Conservation (phyloP, 306 rosid genomes). For the Ormosia semicastrata region DNA sequence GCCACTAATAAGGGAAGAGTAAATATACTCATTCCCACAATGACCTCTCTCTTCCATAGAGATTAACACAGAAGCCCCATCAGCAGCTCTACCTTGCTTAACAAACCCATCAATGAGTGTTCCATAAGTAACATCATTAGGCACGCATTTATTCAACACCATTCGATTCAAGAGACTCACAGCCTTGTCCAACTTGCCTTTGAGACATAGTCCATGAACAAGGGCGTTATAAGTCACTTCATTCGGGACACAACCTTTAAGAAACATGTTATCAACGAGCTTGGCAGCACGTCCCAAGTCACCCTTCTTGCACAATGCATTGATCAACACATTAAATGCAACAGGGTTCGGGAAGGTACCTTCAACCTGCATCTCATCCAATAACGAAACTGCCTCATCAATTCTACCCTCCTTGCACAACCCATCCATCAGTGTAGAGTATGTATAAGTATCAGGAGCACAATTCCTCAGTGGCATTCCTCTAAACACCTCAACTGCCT, state of each 20-base stretch:
- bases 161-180: conserved; percentile 66
- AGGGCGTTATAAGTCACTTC: conserved; percentile 83
- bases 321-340: conserved; percentile 76
- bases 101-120: conserved; percentile 83
- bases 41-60: conserved; percentile 80
- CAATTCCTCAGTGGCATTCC: conserved; percentile 66
- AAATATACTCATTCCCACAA: conserved; percentile 62
- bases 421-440: conserved; percentile 85
- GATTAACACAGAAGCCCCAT: conserved; percentile 57
- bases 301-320: conserved; percentile 78
- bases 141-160: conserved; percentile 69
- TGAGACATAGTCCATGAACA: conserved; percentile 78
- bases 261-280: conserved; percentile 90
- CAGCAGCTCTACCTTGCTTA: conserved; percentile 70
- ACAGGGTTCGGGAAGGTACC: conserved; percentile 67
- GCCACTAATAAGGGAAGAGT: conserved; percentile 85
- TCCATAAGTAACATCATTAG: conserved; percentile 86
- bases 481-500: conserved; percentile 65
- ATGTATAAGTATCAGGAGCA: conserved; percentile 69
- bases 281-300: conserved; percentile 76
- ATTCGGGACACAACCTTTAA: conserved; percentile 86
- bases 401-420: conserved; percentile 72
- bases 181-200: conserved; percentile 89
- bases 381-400: conserved; percentile 75
- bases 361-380: conserved; percentile 93